Evolutionary conservation across 805 yeast genomes (phyloP).

Genomic region (Sugiyamaella smithiae): DNA sequence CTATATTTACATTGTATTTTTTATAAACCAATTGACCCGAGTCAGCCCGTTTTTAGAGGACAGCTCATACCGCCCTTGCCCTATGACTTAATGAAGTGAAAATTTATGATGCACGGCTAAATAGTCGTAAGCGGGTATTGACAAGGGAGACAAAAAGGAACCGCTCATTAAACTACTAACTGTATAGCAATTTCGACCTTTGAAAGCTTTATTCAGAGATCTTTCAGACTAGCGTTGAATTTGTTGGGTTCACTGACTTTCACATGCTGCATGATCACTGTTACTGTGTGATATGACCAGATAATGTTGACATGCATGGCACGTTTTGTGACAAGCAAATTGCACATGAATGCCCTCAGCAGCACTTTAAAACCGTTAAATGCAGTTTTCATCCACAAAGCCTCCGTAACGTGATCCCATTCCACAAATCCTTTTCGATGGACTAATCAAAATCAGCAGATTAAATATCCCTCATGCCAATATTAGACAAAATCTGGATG

Average conservation of each 20-base stretch:
- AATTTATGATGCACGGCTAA: not conserved
- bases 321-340: conserved; percentile 1
- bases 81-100: conserved; percentile 3
- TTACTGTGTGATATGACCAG: not conserved
- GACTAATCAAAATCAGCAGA: no score
- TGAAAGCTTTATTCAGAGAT: not conserved
- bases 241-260: conserved; percentile 1
- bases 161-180: no score
- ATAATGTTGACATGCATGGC: conserved; percentile 5
- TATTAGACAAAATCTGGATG: no score
- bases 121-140: not conserved
- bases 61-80: not conserved
- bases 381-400: no score
- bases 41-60: not conserved
- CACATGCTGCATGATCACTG: not conserved
- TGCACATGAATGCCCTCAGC: no score
- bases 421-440: no score
- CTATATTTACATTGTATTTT: not conserved
- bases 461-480: no score
- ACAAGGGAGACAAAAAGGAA: not conserved
- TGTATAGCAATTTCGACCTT: not conserved
- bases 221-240: not conserved
- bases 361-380: no score
- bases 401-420: no score
- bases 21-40: not conserved